Evolutionary conservation across 2,329 filamentous ascomycete genomes (phyloP).

Genomic region (Alternaria hordeiaustralica): DNA sequence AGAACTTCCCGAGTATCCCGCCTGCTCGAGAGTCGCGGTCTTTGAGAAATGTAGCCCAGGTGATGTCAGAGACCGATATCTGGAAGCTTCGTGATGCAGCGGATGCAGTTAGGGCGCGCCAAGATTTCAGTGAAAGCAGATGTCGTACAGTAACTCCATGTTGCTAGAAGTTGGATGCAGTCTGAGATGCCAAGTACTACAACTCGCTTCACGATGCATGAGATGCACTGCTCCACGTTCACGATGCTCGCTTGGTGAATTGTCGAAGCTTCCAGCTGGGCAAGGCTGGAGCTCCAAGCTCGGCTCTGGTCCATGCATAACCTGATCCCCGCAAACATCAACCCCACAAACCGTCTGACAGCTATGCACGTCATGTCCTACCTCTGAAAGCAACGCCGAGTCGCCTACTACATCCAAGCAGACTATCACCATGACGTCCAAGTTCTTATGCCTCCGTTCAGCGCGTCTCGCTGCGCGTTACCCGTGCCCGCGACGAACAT

Average conservation of each 20-base stretch:
- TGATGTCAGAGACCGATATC: not conserved
- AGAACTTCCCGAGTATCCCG: not conserved
- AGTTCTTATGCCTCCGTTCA: conserved; percentile 39
- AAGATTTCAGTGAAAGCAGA: not conserved
- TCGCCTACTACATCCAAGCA: not conserved
- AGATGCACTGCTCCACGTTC: not conserved
- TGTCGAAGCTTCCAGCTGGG: not conserved
- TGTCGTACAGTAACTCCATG: not conserved
- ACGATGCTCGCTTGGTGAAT: not conserved
- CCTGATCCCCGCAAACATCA: conserved; percentile 21
- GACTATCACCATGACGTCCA: conserved; percentile 36
- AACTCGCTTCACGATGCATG: not conserved
- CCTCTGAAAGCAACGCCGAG: not conserved
- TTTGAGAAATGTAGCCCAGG: not conserved
- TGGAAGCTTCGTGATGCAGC: not conserved
- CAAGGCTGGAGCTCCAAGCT: conserved; percentile 1
- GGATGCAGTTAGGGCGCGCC: not conserved
- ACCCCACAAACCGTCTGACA: conserved; percentile 18
- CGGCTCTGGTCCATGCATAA: conserved; percentile 15
- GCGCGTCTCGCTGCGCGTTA: conserved; percentile 46
- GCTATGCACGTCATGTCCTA: conserved; percentile 16
- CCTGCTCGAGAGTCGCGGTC: not conserved
- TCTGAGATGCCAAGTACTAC: not conserved
- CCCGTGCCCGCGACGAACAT: conserved; percentile 35
- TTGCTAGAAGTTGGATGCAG: not conserved